Conservation (phyloP, 148 eudicot species). For the Nepenthes mirabilis region DNA sequence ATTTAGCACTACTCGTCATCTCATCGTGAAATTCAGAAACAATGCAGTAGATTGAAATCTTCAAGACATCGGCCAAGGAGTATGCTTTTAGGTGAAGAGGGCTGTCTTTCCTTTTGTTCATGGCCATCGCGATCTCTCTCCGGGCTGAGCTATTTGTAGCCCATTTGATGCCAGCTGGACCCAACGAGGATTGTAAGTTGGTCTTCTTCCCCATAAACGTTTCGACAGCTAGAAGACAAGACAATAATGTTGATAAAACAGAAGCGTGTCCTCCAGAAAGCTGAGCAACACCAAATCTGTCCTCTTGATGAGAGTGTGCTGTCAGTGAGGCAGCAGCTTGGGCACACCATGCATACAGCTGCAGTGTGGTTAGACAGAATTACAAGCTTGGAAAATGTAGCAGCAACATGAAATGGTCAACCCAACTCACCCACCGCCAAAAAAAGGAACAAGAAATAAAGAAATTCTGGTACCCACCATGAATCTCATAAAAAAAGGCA, state of each 20-base stretch:
- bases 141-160: constrained; percentile 58
- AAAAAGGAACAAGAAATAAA: background rate
- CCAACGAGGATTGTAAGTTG: constrained; percentile 45
- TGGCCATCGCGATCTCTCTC: constrained; percentile 41
- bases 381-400: no score
- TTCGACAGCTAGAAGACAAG: constrained; percentile 79
- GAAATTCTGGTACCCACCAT: background rate
- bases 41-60: constrained; percentile 62
- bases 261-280: constrained; percentile 78
- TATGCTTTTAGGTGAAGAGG: constrained; percentile 61
- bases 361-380: constrained; percentile 6
- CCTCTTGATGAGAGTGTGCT: constrained; percentile 76
- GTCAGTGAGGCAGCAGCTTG: constrained; percentile 62
- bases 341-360: constrained; percentile 90
- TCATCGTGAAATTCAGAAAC: constrained; percentile 69
- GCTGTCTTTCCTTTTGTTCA: constrained; percentile 50
- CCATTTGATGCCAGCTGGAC: constrained; percentile 79
- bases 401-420: no score
- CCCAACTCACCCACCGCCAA: no score
- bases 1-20: constrained; percentile 54
- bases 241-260: constrained; percentile 57
- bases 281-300: constrained; percentile 89
- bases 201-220: constrained; percentile 87
- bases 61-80: constrained; percentile 69
- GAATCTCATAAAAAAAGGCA: no score